Conservation (phyloP, 1,139 yeast species). For the Yamadazyma pseudoaaseri region DNA sequence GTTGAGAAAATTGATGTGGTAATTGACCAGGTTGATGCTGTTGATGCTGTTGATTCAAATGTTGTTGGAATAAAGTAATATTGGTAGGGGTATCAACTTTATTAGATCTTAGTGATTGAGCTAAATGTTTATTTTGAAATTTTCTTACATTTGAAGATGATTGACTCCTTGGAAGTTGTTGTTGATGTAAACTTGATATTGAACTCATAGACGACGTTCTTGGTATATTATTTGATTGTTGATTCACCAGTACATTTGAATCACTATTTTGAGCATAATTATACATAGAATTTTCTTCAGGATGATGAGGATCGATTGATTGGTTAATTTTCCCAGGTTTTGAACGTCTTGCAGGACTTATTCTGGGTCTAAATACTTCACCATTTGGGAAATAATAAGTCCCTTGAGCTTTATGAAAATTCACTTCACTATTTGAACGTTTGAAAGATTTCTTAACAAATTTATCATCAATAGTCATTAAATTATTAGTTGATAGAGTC, state of each 20-base stretch:
- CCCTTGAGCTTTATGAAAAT: slow-evolving; percentile 21
- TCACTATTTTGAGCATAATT: slow-evolving; percentile 1
- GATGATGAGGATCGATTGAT: background rate
- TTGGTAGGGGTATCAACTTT: slow-evolving; percentile 34
- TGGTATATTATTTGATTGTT: slow-evolving; percentile 5
- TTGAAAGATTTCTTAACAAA: slow-evolving; percentile 24
- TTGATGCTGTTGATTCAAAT: slow-evolving; percentile 16
- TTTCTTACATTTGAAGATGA: slow-evolving; percentile 23
- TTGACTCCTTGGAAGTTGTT: slow-evolving; percentile 16
- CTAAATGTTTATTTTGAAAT: slow-evolving; percentile 21
- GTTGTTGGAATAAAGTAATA: slow-evolving; percentile 19
- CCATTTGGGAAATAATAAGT: slow-evolving; percentile 54
- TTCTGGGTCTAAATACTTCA: slow-evolving; percentile 51
- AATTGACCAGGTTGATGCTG: slow-evolving; percentile 17
- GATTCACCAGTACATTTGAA: background rate
- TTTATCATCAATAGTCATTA: slow-evolving; percentile 37
- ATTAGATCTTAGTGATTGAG: slow-evolving; percentile 26
- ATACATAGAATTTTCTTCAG: slow-evolving; percentile 2
- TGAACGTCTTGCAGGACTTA: slow-evolving; percentile 33
- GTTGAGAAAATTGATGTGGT: slow-evolving; percentile 16
- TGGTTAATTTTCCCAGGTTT: slow-evolving; percentile 32
- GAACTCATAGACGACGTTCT: slow-evolving; percentile 13
- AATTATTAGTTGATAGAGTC: slow-evolving; percentile 39
- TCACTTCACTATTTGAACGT: slow-evolving; percentile 18
- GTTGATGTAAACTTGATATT: slow-evolving; percentile 8